Evolutionary conservation across 306 rosid species (phyloP).

Genomic region (Lablab purpureus): DNA sequence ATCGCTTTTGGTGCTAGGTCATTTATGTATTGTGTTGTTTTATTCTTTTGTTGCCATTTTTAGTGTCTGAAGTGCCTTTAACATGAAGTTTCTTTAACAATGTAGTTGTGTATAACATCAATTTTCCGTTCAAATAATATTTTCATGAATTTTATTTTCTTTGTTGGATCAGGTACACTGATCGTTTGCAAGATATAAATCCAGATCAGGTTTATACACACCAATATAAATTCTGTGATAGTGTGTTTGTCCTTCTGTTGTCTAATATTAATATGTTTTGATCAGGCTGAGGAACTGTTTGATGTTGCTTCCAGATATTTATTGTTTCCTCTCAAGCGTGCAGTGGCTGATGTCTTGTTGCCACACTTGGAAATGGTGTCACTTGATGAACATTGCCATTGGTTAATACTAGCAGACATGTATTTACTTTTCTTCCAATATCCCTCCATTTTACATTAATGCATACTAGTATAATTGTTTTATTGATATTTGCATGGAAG

Average conservation of each 20-base stretch:
- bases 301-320: conserved; percentile 94
- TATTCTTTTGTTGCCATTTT: background rate
- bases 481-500: background rate
- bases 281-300: conserved; percentile 90
- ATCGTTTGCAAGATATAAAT: conserved; percentile 79
- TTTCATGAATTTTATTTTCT: conserved; percentile 30
- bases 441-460: conserved; percentile 36
- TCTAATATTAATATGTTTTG: conserved; percentile 43
- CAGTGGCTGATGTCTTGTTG: conserved; percentile 85
- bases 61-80: conserved; percentile 22
- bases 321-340: conserved; percentile 92
- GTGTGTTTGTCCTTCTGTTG: conserved; percentile 27
- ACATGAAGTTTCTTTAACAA: conserved; percentile 35
- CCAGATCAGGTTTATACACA: conserved; percentile 75
- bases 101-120: conserved; percentile 8
- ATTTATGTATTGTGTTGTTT: conserved; percentile 15
- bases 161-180: conserved; percentile 86
- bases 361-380: conserved; percentile 84
- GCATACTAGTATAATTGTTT: conserved; percentile 10
- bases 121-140: conserved; percentile 34
- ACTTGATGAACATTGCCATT: conserved; percentile 88
- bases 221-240: conserved; percentile 26
- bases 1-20: background rate
- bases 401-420: conserved; percentile 91
- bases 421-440: conserved; percentile 50